A percentile compares a stretch with the other conserved stretches of the same genome.
Evolutionary conservation across 495 filamentous ascomycete species (phyloP).

Genomic region (Penicillium cinerascens): DNA sequence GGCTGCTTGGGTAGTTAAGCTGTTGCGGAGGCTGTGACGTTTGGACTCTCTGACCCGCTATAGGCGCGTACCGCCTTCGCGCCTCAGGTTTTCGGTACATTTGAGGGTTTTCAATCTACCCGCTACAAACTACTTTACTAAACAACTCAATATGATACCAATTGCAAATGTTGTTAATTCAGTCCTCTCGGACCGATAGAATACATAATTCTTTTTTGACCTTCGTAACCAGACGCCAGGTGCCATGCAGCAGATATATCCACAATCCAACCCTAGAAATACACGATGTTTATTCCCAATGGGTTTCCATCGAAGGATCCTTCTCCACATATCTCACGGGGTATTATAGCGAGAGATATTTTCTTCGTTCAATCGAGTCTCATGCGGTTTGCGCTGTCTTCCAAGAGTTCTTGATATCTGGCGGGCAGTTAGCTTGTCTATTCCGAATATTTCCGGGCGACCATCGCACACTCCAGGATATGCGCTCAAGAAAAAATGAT

Average conservation of each 20-base stretch:
- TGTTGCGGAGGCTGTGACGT: conserved; percentile 15
- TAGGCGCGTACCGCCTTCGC: background rate
- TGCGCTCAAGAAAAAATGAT: background rate
- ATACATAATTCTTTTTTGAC: conserved; percentile 10
- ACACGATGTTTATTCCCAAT: conserved; percentile 10
- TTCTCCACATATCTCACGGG: background rate
- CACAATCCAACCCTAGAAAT: conserved; percentile 34
- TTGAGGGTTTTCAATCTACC: background rate
- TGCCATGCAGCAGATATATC: conserved; percentile 41
- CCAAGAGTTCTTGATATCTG: conserved; percentile 31
- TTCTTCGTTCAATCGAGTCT: conserved; percentile 1
- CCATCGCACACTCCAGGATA: background rate
- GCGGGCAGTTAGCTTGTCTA: conserved; percentile 9
- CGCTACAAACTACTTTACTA: background rate
- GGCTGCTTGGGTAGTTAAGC: conserved; percentile 1
- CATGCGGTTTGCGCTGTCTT: conserved; percentile 22
- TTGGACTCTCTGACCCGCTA: background rate
- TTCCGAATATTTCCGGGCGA: background rate
- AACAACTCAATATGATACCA: background rate
- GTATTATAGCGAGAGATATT: background rate
- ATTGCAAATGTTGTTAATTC: background rate
- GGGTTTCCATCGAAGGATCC: background rate
- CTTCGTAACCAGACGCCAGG: conserved; percentile 40
- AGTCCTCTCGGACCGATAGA: background rate
- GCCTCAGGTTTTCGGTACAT: background rate